phyloP scores from a whole-genome alignment of 768 basidiomycete genomes.

The Lactarius deliciosus region DNA sequence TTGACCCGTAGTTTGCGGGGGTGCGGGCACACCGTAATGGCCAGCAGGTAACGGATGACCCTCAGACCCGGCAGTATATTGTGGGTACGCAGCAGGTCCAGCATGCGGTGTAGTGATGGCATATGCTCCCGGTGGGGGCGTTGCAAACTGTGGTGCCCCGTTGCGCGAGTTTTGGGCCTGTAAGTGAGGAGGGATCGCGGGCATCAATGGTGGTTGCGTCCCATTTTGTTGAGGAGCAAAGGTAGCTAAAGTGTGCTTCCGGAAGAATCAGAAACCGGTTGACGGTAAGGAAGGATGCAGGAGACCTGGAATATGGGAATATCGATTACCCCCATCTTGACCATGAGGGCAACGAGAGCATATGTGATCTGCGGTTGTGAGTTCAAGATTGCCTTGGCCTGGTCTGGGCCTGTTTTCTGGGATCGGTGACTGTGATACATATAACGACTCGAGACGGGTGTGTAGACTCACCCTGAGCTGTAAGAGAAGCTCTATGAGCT shows the following conservation, averaged over 20 bases:
- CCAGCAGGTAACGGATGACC: not conserved
- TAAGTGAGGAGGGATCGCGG: conserved; percentile 34
- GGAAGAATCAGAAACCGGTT: conserved; percentile 3
- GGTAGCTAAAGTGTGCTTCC: conserved; percentile 62
- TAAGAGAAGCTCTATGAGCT: conserved; percentile 71
- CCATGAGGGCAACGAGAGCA: conserved; percentile 75
- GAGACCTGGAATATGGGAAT: conserved; percentile 73
- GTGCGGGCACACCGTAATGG: conserved; percentile 18
- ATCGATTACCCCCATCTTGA: conserved; percentile 70
- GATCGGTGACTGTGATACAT: not conserved
- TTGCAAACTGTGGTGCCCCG: conserved; percentile 23
- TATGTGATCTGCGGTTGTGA: conserved; percentile 75
- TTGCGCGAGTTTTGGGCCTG: conserved; percentile 36
- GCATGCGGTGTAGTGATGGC: conserved; percentile 11
- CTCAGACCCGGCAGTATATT: conserved; percentile 14
- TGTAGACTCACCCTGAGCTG: conserved; percentile 55
- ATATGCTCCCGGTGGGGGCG: conserved; percentile 13
- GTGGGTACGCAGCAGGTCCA: conserved; percentile 21
- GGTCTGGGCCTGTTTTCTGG: conserved; percentile 73
- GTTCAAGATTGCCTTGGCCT: conserved; percentile 67
- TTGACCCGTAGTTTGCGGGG: conserved; percentile 24
- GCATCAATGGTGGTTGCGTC: conserved; percentile 30
- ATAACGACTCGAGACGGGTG: not conserved
- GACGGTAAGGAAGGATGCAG: not conserved
- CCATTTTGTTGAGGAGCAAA: conserved; percentile 38